These are phyloP conservation scores for Trichaptum fuscoviolaceum DNA, from an alignment of 768 basidiomycete genomes.

Conservation along the genomic window DNA sequence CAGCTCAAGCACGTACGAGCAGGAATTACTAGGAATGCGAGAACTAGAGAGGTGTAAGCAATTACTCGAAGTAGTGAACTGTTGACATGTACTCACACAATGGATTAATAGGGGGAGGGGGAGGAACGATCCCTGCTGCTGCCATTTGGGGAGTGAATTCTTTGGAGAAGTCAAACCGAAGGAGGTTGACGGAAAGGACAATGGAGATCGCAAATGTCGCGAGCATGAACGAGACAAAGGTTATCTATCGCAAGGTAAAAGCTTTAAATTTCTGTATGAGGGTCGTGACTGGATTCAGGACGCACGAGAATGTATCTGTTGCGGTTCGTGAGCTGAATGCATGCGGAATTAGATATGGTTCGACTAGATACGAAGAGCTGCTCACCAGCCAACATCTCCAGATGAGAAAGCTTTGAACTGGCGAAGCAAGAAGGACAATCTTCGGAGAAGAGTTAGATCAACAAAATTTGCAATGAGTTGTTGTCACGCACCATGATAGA, in stretches of 20 bases:
- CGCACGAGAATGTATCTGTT: conserved; percentile 14
- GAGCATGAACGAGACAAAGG: neutral
- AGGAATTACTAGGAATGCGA: neutral
- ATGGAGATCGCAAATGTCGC: neutral
- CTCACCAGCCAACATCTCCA: conserved; percentile 25
- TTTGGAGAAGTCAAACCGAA: neutral
- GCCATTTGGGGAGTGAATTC: neutral
- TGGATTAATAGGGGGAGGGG: neutral
- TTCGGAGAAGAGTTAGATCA: conserved; percentile 2
- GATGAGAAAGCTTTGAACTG: conserved; percentile 23
- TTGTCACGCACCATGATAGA: conserved; percentile 15
- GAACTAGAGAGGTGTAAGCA: neutral
- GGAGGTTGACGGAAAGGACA: neutral
- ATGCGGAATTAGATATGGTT: neutral
- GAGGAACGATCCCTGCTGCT: neutral
- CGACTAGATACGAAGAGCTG: neutral
- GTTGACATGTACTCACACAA: neutral
- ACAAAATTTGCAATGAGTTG: neutral
- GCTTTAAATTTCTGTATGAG: neutral
- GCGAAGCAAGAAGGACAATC: conserved; percentile 20
- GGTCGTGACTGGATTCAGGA: neutral
- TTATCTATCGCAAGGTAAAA: neutral
- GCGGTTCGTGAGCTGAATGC: conserved; percentile 14
- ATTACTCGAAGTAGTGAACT: neutral
- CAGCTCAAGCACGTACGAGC: neutral